phyloP scores from a whole-genome alignment of 202 grass and related monocot genomes.

The Panicum virgatum region DNA sequence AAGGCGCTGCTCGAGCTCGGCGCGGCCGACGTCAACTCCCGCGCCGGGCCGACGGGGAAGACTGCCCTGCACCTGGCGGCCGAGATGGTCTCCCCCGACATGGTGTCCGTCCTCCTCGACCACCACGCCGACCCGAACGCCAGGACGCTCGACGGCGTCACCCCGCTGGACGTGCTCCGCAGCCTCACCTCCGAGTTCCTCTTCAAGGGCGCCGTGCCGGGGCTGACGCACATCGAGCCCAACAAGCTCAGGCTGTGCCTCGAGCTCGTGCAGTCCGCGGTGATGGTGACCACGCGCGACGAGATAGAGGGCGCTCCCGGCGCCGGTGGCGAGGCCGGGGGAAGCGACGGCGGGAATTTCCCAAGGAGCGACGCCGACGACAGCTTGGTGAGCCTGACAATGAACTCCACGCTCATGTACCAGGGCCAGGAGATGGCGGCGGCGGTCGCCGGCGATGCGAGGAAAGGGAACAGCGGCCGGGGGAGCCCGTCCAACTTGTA shows the following conservation, averaged over 20 bases:
- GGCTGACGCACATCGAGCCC: constrained; percentile 89
- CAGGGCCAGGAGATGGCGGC: constrained; percentile 78
- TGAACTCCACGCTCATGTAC: constrained; percentile 96
- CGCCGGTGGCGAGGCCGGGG: constrained; percentile 30
- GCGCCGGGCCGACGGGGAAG: constrained; percentile 72
- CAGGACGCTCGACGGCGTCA: constrained; percentile 79
- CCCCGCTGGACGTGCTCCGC: constrained; percentile 87
- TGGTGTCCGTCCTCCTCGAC: constrained; percentile 98
- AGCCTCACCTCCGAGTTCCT: constrained; percentile 97
- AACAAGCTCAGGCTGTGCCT: constrained; percentile 97
- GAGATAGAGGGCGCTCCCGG: constrained; percentile 46
- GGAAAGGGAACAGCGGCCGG: constrained; percentile 52
- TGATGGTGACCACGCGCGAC: constrained; percentile 81
- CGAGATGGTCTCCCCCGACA: constrained; percentile 95
- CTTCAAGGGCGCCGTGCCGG: constrained; percentile 95
- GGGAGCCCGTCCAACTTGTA: constrained; percentile 70
- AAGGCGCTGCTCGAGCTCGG: constrained; percentile 99
- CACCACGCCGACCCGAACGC: constrained; percentile 95
- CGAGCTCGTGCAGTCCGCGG: constrained; percentile 94
- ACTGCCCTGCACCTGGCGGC: constrained; percentile 88
- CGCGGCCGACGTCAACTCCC: constrained; percentile 88
- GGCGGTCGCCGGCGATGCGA: constrained; percentile 49
- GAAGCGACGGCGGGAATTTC: constrained; percentile 42
- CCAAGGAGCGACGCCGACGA: constrained; percentile 51
- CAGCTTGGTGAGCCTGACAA: constrained; percentile 87